These are phyloP conservation scores for Auriculariales sp. DNA, from an alignment of 768 basidiomycete genomes.

Conservation along the genomic window DNA sequence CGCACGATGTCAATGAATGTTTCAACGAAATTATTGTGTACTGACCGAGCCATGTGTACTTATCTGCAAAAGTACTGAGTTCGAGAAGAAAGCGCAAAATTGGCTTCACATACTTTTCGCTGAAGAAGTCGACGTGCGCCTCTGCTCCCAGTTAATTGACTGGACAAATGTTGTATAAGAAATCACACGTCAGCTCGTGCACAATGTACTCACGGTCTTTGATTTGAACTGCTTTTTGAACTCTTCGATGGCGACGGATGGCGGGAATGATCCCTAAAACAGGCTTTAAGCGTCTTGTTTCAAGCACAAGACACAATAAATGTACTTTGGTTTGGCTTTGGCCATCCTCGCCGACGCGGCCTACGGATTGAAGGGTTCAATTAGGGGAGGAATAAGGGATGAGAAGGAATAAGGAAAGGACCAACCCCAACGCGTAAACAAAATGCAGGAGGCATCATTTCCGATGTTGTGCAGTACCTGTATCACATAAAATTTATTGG, in stretches of 20 bases:
- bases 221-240: constrained; percentile 49
- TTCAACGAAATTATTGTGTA: neutral
- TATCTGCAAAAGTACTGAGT: constrained; percentile 23
- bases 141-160: constrained; percentile 29
- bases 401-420: too few species aligned
- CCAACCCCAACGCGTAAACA: constrained; percentile 42
- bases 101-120: neutral
- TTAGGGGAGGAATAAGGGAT: too few species aligned
- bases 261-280: constrained; percentile 31
- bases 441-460: constrained; percentile 18
- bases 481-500: constrained; percentile 43
- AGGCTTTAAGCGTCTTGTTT: neutral
- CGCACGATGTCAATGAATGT: neutral
- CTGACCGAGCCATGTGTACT: constrained; percentile 46
- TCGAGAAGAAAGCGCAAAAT: neutral
- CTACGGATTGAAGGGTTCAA: neutral
- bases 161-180: neutral
- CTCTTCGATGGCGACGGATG: constrained; percentile 26
- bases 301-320: neutral
- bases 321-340: constrained; percentile 33
- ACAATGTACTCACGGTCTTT: constrained; percentile 22
- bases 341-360: constrained; percentile 41
- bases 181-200: neutral
- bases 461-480: constrained; percentile 39
- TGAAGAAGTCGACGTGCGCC: constrained; percentile 10